Evolutionary conservation across 2,329 filamentous ascomycete species (phyloP).

Genomic region (Ceratocystis eucalypticola): DNA sequence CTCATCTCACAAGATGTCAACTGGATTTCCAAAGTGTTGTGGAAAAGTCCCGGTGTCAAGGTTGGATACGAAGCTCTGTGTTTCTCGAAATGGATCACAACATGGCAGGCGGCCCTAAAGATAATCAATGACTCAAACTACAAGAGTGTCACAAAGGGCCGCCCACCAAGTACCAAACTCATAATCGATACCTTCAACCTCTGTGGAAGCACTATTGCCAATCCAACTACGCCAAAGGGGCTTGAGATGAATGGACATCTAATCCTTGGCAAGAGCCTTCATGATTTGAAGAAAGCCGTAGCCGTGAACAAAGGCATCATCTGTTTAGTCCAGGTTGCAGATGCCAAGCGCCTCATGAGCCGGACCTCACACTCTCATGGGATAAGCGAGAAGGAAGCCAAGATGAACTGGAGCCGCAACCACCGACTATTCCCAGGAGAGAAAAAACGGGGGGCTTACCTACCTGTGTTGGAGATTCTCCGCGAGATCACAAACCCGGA

Average conservation of each 20-base stretch:
- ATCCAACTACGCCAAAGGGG: background rate
- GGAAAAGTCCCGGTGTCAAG: conserved; percentile 12
- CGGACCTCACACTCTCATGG: conserved; percentile 11
- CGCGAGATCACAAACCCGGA: conserved; percentile 22
- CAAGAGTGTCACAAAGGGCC: background rate
- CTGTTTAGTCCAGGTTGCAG: conserved; percentile 22
- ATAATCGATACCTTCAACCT: conserved; percentile 26
- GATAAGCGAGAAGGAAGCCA: conserved; percentile 13
- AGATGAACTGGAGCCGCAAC: conserved; percentile 21
- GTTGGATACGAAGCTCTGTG: conserved; percentile 22
- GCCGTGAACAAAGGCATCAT: conserved; percentile 14
- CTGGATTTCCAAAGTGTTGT: conserved; percentile 11
- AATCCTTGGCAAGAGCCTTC: background rate
- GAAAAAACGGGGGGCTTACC: conserved; percentile 19
- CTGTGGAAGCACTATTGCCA: conserved; percentile 17
- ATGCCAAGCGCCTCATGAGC: conserved; percentile 19
- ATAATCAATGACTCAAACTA: conserved; percentile 14
- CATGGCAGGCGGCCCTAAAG: conserved; percentile 20
- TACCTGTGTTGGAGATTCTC: conserved; percentile 25
- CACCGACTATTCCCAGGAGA: conserved; percentile 21
- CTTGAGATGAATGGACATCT: background rate
- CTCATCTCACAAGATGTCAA: conserved; percentile 13
- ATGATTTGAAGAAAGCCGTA: background rate
- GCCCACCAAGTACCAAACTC: conserved; percentile 18
- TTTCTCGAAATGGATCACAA: conserved; percentile 18